Evolutionary conservation across 2,329 filamentous ascomycete species (phyloP).

Genomic region (Xylaria sp.): DNA sequence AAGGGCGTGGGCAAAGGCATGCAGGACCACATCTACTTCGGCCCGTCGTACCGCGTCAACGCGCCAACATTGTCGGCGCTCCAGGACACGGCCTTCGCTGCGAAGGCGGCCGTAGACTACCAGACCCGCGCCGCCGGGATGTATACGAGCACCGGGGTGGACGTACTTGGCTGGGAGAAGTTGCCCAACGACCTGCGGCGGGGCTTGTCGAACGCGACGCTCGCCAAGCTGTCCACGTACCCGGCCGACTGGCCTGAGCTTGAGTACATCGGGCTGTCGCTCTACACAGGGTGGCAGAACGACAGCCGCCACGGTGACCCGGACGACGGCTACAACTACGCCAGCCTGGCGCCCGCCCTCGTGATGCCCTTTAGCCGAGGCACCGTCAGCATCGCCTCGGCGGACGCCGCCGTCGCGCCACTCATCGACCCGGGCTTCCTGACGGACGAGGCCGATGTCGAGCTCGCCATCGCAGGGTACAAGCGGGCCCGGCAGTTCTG

Average conservation of each 20-base stretch:
- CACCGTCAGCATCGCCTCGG: constrained; percentile 8
- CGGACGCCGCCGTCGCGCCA: background rate
- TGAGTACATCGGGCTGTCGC: background rate
- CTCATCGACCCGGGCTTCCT: constrained; percentile 20
- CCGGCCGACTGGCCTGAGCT: constrained; percentile 17
- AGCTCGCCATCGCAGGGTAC: constrained; percentile 44
- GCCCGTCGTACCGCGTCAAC: background rate
- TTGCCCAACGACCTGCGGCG: constrained; percentile 4
- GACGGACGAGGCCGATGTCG: constrained; percentile 13
- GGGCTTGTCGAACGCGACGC: background rate
- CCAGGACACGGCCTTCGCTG: background rate
- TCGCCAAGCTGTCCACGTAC: background rate
- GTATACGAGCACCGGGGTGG: constrained; percentile 9
- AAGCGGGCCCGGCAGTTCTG: constrained; percentile 20
- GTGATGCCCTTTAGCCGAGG: background rate
- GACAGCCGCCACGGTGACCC: background rate
- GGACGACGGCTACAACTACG: constrained; percentile 18
- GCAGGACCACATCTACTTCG: constrained; percentile 23
- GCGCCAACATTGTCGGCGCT: constrained; percentile 8
- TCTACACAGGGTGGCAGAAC: no score
- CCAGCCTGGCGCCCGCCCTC: constrained; percentile 2
- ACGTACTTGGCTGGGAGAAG: constrained; percentile 8
- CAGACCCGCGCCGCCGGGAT: no score
- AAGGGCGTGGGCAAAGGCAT: constrained; percentile 23
- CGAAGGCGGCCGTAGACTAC: no score